Evolutionary conservation across 176 grass and related monocot genomes (phyloP).

Genomic region (Calamus simplicifolius): DNA sequence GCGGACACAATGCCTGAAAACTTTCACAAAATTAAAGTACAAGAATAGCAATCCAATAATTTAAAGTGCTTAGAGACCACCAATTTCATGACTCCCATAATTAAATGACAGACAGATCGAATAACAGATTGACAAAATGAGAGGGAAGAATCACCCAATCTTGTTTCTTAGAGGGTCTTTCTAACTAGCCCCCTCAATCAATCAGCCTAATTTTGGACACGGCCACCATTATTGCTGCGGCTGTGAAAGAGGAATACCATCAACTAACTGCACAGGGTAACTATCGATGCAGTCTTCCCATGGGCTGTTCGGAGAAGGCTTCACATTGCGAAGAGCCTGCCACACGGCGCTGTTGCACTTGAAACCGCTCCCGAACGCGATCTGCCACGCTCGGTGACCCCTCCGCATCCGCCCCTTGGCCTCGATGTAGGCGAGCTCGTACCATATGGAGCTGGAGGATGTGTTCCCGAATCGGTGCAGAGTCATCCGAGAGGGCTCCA

Average conservation of each 20-base stretch:
- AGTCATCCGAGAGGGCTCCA: constrained; percentile 50
- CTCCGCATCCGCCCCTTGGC: constrained; percentile 34
- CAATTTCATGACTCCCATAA: no score
- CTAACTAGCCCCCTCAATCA: no score
- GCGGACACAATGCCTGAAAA: no score
- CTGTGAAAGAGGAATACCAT: constrained; percentile 22
- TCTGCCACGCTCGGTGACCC: constrained; percentile 43
- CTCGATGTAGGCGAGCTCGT: constrained; percentile 41
- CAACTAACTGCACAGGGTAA: constrained; percentile 38
- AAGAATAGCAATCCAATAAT: no score
- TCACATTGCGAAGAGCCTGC: constrained; percentile 40
- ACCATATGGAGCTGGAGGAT: constrained; percentile 50
- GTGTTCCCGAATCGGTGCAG: constrained; percentile 49
- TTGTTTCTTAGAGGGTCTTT: no score
- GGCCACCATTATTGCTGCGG: background rate
- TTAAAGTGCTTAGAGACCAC: no score
- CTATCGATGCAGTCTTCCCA: constrained; percentile 44
- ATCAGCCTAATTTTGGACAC: no score
- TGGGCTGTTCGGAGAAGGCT: constrained; percentile 22
- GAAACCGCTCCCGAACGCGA: constrained; percentile 46
- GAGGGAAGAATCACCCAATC: no score
- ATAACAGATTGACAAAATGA: no score
- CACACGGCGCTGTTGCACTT: constrained; percentile 58
- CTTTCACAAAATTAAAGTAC: no score
- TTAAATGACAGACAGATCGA: no score